phyloP scores from a whole-genome alignment of 306 rosid species.

The Sophora flavescens region DNA sequence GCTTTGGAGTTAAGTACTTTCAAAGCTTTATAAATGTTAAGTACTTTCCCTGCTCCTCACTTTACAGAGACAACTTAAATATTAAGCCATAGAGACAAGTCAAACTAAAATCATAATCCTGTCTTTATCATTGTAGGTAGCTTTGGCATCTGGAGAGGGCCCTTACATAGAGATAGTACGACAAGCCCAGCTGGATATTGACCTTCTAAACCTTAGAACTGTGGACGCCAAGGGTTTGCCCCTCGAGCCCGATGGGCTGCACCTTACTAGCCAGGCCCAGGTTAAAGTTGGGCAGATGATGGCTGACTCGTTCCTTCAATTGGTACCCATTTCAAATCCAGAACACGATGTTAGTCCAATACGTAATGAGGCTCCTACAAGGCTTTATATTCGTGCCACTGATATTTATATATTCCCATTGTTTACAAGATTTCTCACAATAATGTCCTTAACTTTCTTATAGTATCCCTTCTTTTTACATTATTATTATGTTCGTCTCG shows the following conservation, averaged over 20 bases:
- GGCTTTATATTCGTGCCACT: not conserved
- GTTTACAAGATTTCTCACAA: slow-evolving; percentile 22
- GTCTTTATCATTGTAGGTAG: slow-evolving; percentile 62
- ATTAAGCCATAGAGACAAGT: slow-evolving; percentile 2
- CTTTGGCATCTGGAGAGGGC: slow-evolving; percentile 70
- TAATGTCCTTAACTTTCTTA: slow-evolving; percentile 10
- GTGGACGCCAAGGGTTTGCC: slow-evolving; percentile 68
- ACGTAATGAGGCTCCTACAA: not conserved
- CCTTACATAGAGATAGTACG: slow-evolving; percentile 60
- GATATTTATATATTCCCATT: not conserved
- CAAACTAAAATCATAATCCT: not conserved
- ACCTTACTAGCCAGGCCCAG: slow-evolving; percentile 66
- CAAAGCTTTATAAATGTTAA: not conserved
- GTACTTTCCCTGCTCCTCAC: slow-evolving; percentile 25
- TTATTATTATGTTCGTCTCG: not conserved
- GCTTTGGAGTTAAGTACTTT: not conserved
- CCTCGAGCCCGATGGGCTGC: slow-evolving; percentile 65
- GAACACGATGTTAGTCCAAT: slow-evolving; percentile 18
- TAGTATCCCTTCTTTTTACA: not conserved
- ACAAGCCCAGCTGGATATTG: slow-evolving; percentile 65
- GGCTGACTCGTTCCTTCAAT: slow-evolving; percentile 65
- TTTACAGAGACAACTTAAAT: slow-evolving; percentile 29
- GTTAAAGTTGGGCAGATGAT: slow-evolving; percentile 62
- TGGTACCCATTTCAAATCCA: slow-evolving; percentile 43
- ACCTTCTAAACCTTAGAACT: slow-evolving; percentile 62